phyloP scores from a whole-genome alignment of 495 filamentous ascomycete species.

The Sporormia fimetaria region DNA sequence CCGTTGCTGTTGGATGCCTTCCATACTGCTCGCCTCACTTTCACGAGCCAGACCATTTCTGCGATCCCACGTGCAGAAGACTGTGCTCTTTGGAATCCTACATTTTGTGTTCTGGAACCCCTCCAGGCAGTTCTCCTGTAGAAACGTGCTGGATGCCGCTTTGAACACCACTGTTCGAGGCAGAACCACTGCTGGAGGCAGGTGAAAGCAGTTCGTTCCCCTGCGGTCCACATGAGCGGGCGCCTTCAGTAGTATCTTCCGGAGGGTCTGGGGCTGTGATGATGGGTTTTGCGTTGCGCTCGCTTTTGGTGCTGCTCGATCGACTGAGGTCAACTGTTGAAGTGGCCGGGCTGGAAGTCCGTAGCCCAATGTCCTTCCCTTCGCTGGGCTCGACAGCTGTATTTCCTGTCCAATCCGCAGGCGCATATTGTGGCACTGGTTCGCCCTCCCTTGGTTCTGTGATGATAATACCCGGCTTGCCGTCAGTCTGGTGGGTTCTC shows the following conservation, averaged over 20 bases:
- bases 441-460: slow-evolving; percentile 38
- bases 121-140: slow-evolving; percentile 23
- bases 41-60: slow-evolving; percentile 1
- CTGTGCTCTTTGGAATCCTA: slow-evolving; percentile 17
- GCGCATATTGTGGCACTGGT: slow-evolving; percentile 50
- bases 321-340: slow-evolving; percentile 53
- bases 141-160: slow-evolving; percentile 18
- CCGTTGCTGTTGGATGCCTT: too few relatives aligned
- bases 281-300: neutral
- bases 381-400: slow-evolving; percentile 7
- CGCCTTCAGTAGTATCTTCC: slow-evolving; percentile 19
- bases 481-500: slow-evolving; percentile 35
- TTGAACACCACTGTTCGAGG: too few relatives aligned
- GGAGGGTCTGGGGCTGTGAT: slow-evolving; percentile 1
- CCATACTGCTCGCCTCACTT: too few relatives aligned
- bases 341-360: slow-evolving; percentile 42
- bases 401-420: slow-evolving; percentile 61
- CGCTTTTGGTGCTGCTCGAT: slow-evolving; percentile 43
- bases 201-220: slow-evolving; percentile 14
- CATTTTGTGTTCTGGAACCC: slow-evolving; percentile 20
- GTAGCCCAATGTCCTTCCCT: slow-evolving; percentile 53
- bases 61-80: slow-evolving; percentile 12
- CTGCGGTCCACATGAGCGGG: slow-evolving; percentile 19
- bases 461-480: slow-evolving; percentile 25
- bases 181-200: too few relatives aligned